Conservation (phyloP, 129 eudicot species). For the Chrysanthemum seticuspe region DNA sequence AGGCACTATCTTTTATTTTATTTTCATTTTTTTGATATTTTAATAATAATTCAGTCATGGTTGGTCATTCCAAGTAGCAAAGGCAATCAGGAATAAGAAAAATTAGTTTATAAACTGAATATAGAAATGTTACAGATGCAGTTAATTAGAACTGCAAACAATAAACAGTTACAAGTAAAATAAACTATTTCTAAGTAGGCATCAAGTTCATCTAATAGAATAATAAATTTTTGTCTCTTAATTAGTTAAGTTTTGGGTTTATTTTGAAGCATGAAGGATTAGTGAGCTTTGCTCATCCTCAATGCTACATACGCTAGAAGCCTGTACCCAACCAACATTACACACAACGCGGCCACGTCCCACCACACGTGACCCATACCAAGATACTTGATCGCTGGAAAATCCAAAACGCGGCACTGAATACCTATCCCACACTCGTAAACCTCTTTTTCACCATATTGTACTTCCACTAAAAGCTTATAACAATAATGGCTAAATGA, state of each 20-base stretch:
- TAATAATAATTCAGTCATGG: no score
- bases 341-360: conserved; percentile 75
- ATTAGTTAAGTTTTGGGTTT: conserved; percentile 8
- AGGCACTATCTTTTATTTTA: no score
- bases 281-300: conserved; percentile 59
- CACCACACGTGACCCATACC: conserved; percentile 51
- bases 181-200: conserved; percentile 26
- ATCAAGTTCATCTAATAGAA: conserved; percentile 8
- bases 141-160: conserved; percentile 12
- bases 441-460: conserved; percentile 58
- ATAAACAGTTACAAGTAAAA: conserved; percentile 13
- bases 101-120: conserved; percentile 1
- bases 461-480: conserved; percentile 75
- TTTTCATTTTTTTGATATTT: no score
- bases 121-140: conserved; percentile 9
- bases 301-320: conserved; percentile 79
- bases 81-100: not conserved
- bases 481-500: conserved; percentile 88
- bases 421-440: conserved; percentile 57
- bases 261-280: conserved; percentile 25
- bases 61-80: not conserved
- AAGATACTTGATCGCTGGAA: conserved; percentile 60
- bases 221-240: conserved; percentile 11
- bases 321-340: conserved; percentile 85
- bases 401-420: conserved; percentile 60